Base-by-base conservation (phyloP, 164 flowering plant species). In the Nymphaea thermarum region DNA sequence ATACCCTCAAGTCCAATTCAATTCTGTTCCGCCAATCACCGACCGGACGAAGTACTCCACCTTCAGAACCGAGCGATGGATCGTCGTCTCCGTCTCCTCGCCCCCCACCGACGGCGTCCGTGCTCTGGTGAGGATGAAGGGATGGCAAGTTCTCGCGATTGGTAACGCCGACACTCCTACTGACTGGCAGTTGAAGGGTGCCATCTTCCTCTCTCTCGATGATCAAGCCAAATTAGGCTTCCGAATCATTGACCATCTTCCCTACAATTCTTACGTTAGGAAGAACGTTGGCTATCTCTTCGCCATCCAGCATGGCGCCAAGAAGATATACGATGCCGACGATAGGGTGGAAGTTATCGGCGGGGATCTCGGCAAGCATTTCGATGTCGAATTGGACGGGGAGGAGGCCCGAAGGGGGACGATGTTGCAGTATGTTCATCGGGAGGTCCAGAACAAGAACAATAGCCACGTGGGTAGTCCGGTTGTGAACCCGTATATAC, bases 281-380 rank as follows among this genome's bases (percentile, higher is more conserved):
- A 95, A 95, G 72, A 81, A 66, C 63, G 87, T 87, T 66, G 99
- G 99, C 25, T 95, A 92, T 70, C 80, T 95, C 71, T 95, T 85
- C 70, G 99, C 99, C 6, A 90, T 95, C 66, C 99, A 95, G 65
- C 98, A 95, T 60, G 99, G 99, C 15, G 99, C 98, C 2, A 86
- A 86, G 75, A 92, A 82, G 81, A 88, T 95, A 71, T 92, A 83
- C 59, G 99, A 95, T 64, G 88, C 87, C 4, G 98, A 95, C 77
- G 92, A 87, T 77, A 82, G 98, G 1, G 96, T 88, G 3, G 90
- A 92, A 36, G 88, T 95, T 43, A 87, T 95, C 18, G 94, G 80
- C 71, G 81, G 77, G 60, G 96, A 92, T 84, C 75, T 95, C 6
- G 87, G 90, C 25, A 92, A 83, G 65, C 96, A 95, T 84, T 92